These are phyloP conservation scores for Acanthamoeba triangularis DNA, from an alignment of 208 protist species.

Conservation along the genomic window DNA sequence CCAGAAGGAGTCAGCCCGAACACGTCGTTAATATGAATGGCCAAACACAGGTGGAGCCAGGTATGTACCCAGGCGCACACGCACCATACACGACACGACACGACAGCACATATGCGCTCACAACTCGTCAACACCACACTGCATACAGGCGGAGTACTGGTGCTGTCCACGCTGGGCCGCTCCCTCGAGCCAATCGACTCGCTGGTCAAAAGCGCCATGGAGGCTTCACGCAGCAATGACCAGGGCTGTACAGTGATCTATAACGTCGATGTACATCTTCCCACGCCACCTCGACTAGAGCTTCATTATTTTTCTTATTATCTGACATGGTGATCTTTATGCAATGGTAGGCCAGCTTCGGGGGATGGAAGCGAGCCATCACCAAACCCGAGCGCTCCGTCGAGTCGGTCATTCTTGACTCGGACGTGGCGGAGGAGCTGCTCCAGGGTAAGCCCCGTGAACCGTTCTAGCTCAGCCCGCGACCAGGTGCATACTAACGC, in stretches of 20 bases:
- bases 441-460: slow-evolving; percentile 85
- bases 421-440: slow-evolving; percentile 86
- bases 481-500: not conserved
- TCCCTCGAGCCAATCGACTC: not conserved
- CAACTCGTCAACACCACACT: no score
- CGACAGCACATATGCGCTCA: not conserved
- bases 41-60: slow-evolving; percentile 54
- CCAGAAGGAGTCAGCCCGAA: not conserved
- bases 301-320: no score
- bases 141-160: not conserved
- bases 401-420: slow-evolving; percentile 94
- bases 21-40: not conserved
- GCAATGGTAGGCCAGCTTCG: slow-evolving; percentile 2
- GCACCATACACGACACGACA: no score
- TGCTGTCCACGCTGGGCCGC: slow-evolving; percentile 36
- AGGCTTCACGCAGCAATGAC: slow-evolving; percentile 24
- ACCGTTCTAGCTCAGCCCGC: not conserved
- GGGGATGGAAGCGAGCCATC: slow-evolving; percentile 90
- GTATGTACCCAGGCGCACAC: not conserved
- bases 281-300: no score
- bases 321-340: no score
- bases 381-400: slow-evolving; percentile 92
- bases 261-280: slow-evolving; percentile 34
- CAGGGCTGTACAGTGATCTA: slow-evolving; percentile 55
- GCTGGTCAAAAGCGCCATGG: slow-evolving; percentile 51